A percentile compares a stretch with the other conserved stretches of the same genome.
phyloP scores from a whole-genome alignment of 176 grass and related monocot genomes.

The Carex pumila region DNA sequence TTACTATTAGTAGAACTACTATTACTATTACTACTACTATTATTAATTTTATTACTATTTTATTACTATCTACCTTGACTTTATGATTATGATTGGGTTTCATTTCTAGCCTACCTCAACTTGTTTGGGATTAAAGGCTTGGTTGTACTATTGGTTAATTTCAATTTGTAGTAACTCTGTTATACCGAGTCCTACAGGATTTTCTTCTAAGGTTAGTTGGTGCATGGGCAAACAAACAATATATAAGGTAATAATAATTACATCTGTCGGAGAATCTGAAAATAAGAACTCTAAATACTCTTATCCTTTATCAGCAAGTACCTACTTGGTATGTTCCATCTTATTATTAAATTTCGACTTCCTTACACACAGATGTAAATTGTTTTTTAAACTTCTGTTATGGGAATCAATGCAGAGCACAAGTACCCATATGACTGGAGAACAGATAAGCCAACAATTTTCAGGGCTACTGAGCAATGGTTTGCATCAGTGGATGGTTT shows the following conservation, averaged over 20 bases:
- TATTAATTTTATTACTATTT: too few species aligned
- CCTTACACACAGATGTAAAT: not conserved
- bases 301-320: not conserved
- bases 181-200: not conserved
- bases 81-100: too few species aligned
- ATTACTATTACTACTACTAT: too few species aligned
- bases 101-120: too few species aligned
- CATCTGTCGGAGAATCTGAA: not conserved
- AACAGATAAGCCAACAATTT: constrained; percentile 97
- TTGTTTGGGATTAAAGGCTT: too few species aligned
- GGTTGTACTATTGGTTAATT: not conserved
- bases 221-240: not conserved
- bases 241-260: not conserved
- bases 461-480: constrained; percentile 97
- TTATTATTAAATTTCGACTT: not conserved
- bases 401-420: constrained; percentile 50
- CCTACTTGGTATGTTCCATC: not conserved
- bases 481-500: constrained; percentile 98
- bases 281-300: not conserved
- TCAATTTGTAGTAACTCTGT: not conserved
- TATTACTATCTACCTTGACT: too few species aligned
- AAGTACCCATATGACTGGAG: constrained; percentile 99
- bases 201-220: not conserved
- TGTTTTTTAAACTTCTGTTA: constrained; percentile 1
- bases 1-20: too few species aligned